Conservation (phyloP, 192 early-diverging fungal species). For the Thamnidium elegans region DNA sequence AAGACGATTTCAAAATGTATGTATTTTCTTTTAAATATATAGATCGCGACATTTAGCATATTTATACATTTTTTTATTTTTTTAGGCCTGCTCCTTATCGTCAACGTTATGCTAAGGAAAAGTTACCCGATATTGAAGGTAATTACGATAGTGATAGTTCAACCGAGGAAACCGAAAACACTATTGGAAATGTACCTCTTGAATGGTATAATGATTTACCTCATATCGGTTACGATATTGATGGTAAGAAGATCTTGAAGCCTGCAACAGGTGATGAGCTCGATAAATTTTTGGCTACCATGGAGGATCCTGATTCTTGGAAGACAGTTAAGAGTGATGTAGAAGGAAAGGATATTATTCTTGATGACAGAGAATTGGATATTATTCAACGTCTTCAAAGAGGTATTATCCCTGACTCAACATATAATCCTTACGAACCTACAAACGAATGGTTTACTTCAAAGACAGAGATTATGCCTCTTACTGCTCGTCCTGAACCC, state of each 20-base stretch:
- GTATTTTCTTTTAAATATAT: background rate
- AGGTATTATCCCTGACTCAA: slow-evolving; percentile 75
- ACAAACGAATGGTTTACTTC: slow-evolving; percentile 96
- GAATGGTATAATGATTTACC: slow-evolving; percentile 97
- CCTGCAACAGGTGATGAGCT: slow-evolving; percentile 90
- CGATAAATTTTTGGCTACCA: slow-evolving; percentile 86
- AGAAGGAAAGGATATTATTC: slow-evolving; percentile 77
- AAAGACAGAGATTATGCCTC: slow-evolving; percentile 75
- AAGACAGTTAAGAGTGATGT: slow-evolving; percentile 80
- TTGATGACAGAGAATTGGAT: slow-evolving; percentile 88
- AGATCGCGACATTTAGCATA: background rate
- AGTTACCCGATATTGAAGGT: slow-evolving; percentile 87
- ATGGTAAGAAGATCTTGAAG: slow-evolving; percentile 89
- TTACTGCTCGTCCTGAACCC: slow-evolving; percentile 87
- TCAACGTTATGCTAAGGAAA: slow-evolving; percentile 18
- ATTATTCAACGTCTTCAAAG: slow-evolving; percentile 88
- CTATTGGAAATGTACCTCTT: slow-evolving; percentile 93
- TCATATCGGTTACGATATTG: slow-evolving; percentile 94
- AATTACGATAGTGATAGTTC: slow-evolving; percentile 91
- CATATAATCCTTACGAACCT: slow-evolving; percentile 89
- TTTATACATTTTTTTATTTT: slow-evolving; percentile 27
- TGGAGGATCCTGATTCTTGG: slow-evolving; percentile 95
- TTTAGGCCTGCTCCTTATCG: slow-evolving; percentile 19
- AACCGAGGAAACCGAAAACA: slow-evolving; percentile 87
- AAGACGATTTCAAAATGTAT: slow-evolving; percentile 19